Evolutionary conservation across 2,329 filamentous ascomycete genomes (phyloP), one percentile per base, ranked within the genome.

Genomic region (Ampelomyces quisqualis): DNA sequence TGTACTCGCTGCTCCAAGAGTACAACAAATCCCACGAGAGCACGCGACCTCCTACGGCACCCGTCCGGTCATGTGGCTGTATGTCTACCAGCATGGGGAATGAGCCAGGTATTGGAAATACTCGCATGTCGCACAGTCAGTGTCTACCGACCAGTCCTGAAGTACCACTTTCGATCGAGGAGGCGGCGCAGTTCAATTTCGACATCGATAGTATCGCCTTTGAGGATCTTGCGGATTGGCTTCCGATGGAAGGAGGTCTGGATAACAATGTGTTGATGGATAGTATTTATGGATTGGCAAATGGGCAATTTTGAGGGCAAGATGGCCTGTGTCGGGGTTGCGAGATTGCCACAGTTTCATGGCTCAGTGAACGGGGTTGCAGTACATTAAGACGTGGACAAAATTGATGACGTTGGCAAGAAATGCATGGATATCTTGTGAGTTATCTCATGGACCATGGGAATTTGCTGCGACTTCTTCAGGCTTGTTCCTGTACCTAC

Each of bases 1-100:
- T 73, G 7, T 55, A 50, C 0, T 68, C 68, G 0, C 49, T 73
- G 3, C 37, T 72, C 4, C 45, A 58, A 19, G 60, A 65, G 17
- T 54, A 57, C 23, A 45, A 40, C 13, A 62, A 59, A 38, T 55
- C 49, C 20, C 21, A 48, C 7, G 55, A 60, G 15, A 35, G 38
- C 15, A 26, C 40, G 26, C 34, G 31, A 19, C 30, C 42, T 5
- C 46, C 40, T 11, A 7, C 45, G 0, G 35, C 41, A n/a, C 41
- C 39, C 17, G 10, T 28, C 31, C 42, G 13, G 26, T 24, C 27
- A 14, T 38, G 38, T 17, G 29, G 31, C 3, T 36, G 20, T 28
- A 49, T 45, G 13, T 45, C 45, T 23, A 29, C 22, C 20, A 53
- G 45, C 15, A 39, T 51, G 3, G 45, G 29, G 7, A 47, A 53